Evolutionary conservation across 331 rosid genomes (phyloP).

Genomic region (Arachis monticola): DNA sequence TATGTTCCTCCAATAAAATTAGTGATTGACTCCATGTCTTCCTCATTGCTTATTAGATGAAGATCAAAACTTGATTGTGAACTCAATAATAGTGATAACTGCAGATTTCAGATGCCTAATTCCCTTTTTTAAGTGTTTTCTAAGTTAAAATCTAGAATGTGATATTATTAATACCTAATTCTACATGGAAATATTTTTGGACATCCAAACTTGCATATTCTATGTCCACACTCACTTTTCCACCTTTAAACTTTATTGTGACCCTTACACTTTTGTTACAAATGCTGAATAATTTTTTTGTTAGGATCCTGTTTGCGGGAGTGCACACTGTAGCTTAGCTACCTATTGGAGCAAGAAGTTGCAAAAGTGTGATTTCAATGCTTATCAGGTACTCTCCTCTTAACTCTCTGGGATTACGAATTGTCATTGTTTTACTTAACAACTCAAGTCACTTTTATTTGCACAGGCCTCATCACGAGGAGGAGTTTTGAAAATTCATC

Average conservation of each 20-base stretch:
- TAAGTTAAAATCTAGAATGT: too few species aligned
- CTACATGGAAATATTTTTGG: too few species aligned
- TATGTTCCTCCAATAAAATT: slow-evolving; percentile 1
- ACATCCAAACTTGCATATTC: too few species aligned
- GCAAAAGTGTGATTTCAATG: slow-evolving; percentile 70
- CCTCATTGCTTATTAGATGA: slow-evolving; percentile 1
- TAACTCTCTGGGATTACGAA: background rate
- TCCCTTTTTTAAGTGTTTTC: too few species aligned
- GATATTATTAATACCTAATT: too few species aligned
- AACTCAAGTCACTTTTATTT: background rate
- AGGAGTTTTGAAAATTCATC: slow-evolving; percentile 62
- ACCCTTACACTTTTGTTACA: too few species aligned
- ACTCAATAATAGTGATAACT: background rate
- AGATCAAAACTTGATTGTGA: background rate
- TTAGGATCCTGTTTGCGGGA: slow-evolving; percentile 85
- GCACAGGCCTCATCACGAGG: slow-evolving; percentile 81
- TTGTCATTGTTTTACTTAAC: background rate
- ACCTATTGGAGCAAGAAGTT: slow-evolving; percentile 72
- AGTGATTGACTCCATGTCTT: background rate
- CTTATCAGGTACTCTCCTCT: slow-evolving; percentile 38
- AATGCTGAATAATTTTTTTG: slow-evolving; percentile 2
- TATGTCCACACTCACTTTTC: too few species aligned
- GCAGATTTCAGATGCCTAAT: too few species aligned
- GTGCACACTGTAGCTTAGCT: slow-evolving; percentile 83
- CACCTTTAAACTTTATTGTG: too few species aligned